Base-by-base conservation (phyloP, 2,329 filamentous ascomycete species). In the Aspergillus nomiae region DNA sequence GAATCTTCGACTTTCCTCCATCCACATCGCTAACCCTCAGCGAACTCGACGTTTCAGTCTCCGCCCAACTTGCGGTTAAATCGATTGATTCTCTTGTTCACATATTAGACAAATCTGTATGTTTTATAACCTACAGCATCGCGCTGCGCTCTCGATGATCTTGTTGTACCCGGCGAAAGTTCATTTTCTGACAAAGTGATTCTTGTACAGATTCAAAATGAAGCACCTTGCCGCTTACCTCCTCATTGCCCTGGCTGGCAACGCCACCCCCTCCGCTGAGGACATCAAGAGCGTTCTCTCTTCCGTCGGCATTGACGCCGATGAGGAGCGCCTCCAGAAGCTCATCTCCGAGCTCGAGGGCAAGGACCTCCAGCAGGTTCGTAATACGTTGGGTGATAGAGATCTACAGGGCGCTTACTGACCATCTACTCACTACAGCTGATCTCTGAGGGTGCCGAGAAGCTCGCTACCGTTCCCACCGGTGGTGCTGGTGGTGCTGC, bases 161-260 rank as follows among this genome's bases (percentile, higher is more conserved):
- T 21, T 8, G 1, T 36, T 34, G 14, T 19, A 21, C 12, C 24
- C n/a, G 32, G 24, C 19, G 16, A 34, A 43, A 21, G 28, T 53
- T 53, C 28, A 36, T 62, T 51, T 58, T 58, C 51, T 64, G 41
- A 54, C 58, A 36, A 30, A 16, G 14, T 50, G 51, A 43, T n/a
- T 34, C n/a, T 34, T 10, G 16, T 62, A 43, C 56, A 66, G 68
- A 73, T 74, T 78, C 82, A 96, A 90, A 92, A 98, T 99, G 95
- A 98, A 99, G 94, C 90, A 98, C 86, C 91, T 99, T 86, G 95
- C 95, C 82, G 94, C 95, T 82, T 98, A 96, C 89, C 93, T 99
- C 80, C 94, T 99, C 81, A 92, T 98, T 83, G 85, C 86, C 85
- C 91, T 98, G 75, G 94, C 88, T 82, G 95, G 95, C 85, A 98